Evolutionary conservation across 78 protist species (phyloP).

Genomic region (Paratrimastix pyriformis): DNA sequence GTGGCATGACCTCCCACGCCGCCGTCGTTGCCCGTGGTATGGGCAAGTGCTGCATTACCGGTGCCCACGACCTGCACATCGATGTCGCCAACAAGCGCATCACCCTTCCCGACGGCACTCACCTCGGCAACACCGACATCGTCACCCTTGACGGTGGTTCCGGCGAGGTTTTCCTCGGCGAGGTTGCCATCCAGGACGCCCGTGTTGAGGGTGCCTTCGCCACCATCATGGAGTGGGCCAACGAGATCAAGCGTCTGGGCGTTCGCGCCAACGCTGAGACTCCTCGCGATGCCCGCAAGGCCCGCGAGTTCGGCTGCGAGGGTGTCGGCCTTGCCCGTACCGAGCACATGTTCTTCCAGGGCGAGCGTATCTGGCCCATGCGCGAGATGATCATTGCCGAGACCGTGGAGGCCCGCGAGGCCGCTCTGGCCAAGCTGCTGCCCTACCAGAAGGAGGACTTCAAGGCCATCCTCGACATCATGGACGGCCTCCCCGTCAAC

Average conservation of each 20-base stretch:
- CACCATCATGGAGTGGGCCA: conserved; percentile 27
- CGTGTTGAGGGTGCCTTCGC: conserved; percentile 32
- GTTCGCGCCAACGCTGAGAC: conserved; percentile 65
- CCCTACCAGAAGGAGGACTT: conserved; percentile 43
- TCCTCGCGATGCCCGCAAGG: conserved; percentile 42
- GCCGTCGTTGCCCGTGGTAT: conserved; percentile 75
- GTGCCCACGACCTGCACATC: conserved; percentile 32
- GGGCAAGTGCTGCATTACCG: conserved; percentile 65
- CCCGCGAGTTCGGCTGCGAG: conserved; percentile 24
- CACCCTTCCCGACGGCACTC: conserved; percentile 20
- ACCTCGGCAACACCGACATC: conserved; percentile 42
- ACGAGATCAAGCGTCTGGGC: conserved; percentile 20
- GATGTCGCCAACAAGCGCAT: conserved; percentile 28
- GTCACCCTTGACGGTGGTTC: conserved; percentile 58
- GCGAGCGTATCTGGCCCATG: conserved; percentile 34
- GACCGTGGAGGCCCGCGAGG: conserved; percentile 17
- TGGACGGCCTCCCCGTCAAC: conserved; percentile 50
- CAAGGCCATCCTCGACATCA: conserved; percentile 40
- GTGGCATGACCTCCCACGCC: conserved; percentile 67
- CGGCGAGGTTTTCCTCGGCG: conserved; percentile 50
- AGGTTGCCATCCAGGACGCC: conserved; percentile 21
- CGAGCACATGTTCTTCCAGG: conserved; percentile 70
- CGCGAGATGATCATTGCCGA: conserved; percentile 62
- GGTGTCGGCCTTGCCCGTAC: conserved; percentile 60
- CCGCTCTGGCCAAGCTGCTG: conserved; percentile 48